Base-by-base conservation (phyloP, 257 asterid species). In the Ehretia macrophylla region DNA sequence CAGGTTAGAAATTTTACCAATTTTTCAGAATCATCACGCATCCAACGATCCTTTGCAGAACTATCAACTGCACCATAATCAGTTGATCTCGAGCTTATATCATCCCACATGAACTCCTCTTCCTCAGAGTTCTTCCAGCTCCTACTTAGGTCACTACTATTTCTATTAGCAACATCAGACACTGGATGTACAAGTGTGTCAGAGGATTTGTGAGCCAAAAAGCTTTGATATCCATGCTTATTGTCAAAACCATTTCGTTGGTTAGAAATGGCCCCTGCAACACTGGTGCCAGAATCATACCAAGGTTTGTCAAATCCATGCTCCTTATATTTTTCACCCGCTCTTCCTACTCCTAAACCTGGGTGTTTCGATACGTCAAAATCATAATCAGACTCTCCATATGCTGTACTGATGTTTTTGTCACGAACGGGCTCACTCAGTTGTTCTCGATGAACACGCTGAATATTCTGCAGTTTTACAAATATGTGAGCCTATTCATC, bases 111-210 rank as follows among this genome's bases (percentile, higher is more conserved):
- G 58, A 69, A 89, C 78, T 88, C 96, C 76, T 88, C 95, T 77
- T 86, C 97, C 78, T 84, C 97, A 8, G 94, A 77, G 80, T 86
- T 72, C 77, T 86, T 85, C 95, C 95, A 89, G 82, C 83, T 83
- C 71, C 56, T 80, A 60, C 67, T 74, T 77, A 75, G 71, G 70
- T 63, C 83, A 59, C 72, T 45, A 16, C 68, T 68, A 68, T 55
- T 78, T 66, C 70, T 73, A 68, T 64, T 65, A 18, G 71, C 54
- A n/a, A 72, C 51, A 58, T 55, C 66, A 54, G 70, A 77, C 63
- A 71, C 71, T 57, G 71, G 68, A 54, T 64, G 85, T 63, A 65
- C 55, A 71, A 60, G 72, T 50, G 70, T 71, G 60, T 77, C 83
- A 42, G 83, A 66, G 50, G 79, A 40, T 51, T 68, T 76, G 23